Percentiles rank a stretch among this genome's conserved stretches.
Conservation (phyloP, 371 early-diverging fungal genomes). For the Chytridium lagenaria region DNA sequence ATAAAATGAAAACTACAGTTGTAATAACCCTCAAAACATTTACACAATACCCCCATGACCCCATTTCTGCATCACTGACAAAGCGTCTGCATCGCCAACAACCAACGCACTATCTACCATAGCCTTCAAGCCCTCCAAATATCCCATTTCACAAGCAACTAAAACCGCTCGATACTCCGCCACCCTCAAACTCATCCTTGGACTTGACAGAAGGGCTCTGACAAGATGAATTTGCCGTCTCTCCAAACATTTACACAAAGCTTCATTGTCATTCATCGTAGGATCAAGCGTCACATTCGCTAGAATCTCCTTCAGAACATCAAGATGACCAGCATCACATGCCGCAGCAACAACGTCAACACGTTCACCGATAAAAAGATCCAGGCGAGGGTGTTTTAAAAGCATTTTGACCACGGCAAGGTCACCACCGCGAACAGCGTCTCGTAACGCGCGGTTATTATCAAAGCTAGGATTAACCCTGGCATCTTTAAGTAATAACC, state of each 20-base stretch:
- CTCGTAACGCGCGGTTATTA: constrained; percentile 7
- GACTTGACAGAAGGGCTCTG: background rate
- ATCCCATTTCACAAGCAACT: background rate
- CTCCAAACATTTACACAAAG: background rate
- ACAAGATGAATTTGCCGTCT: background rate
- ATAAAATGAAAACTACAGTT: no score
- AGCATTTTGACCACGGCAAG: constrained; percentile 15
- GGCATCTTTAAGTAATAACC: constrained; percentile 13
- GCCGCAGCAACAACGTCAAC: constrained; percentile 7
- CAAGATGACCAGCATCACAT: constrained; percentile 14
- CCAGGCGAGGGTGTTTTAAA: constrained; percentile 14
- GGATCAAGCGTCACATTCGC: constrained; percentile 17
- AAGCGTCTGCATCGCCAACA: no score
- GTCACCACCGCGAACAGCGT: background rate
- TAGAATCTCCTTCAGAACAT: constrained; percentile 6
- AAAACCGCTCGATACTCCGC: background rate
- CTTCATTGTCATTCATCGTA: background rate
- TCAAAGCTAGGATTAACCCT: constrained; percentile 21
- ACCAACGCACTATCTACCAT: no score
- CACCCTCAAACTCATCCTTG: background rate
- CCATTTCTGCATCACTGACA: no score
- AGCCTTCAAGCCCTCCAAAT: no score
- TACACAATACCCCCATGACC: no score
- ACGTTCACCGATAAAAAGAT: constrained; percentile 12
- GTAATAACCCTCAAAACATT: no score